These are phyloP conservation scores for Rhodamnia rubescens DNA, from an alignment of 345 rosid genomes.

Conservation along the genomic window DNA sequence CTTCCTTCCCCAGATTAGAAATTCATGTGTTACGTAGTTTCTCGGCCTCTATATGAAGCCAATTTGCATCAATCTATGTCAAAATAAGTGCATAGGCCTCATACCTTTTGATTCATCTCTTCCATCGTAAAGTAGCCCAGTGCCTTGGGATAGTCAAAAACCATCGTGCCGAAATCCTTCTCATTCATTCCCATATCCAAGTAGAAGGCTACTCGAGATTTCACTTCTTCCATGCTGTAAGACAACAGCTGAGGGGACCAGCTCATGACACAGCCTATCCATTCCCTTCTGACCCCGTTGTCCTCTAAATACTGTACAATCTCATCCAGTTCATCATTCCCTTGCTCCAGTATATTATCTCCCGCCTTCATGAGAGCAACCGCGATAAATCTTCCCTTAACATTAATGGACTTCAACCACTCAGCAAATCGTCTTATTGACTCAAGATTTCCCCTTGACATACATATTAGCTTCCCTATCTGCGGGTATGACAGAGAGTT, in stretches of 20 bases:
- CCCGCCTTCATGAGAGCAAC: constrained; percentile 56
- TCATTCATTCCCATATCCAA: constrained; percentile 69
- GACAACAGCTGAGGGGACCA: constrained; percentile 60
- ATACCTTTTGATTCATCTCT: constrained; percentile 84
- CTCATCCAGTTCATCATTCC: constrained; percentile 39
- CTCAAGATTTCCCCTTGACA: constrained; percentile 58
- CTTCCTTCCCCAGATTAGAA: not conserved
- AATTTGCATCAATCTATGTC: not conserved
- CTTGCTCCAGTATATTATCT: constrained; percentile 42
- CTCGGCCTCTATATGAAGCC: not conserved
- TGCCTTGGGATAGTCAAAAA: constrained; percentile 67
- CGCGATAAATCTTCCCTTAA: constrained; percentile 67
- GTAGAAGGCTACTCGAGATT: constrained; percentile 53
- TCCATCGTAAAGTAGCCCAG: constrained; percentile 54
- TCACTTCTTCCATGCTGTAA: constrained; percentile 53
- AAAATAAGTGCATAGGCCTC: not conserved
- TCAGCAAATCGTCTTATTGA: constrained; percentile 40
- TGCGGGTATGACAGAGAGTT: constrained; percentile 55
- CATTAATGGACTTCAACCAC: constrained; percentile 73
- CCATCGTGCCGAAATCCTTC: constrained; percentile 91
- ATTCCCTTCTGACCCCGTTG: constrained; percentile 67
- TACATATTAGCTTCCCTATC: constrained; percentile 61
- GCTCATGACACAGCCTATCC: constrained; percentile 84
- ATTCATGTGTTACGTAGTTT: not conserved
- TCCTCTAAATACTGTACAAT: constrained; percentile 62